phyloP scores from a whole-genome alignment of 129 eudicot genomes.

The Escallonia herrerae region DNA sequence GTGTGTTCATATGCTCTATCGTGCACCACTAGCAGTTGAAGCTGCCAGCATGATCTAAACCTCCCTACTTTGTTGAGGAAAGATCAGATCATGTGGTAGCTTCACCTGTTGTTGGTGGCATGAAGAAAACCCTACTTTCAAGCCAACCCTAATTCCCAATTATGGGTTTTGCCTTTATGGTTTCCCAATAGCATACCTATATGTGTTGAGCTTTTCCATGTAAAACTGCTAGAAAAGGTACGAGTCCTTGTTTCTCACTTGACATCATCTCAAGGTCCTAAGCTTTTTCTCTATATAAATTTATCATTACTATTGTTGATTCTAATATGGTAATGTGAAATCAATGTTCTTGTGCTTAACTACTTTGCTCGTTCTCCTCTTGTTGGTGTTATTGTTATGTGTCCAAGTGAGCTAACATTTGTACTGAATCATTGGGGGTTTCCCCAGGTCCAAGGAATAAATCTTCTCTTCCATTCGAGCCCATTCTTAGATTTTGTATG shows the following conservation, averaged over 20 bases:
- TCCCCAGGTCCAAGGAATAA: too few species aligned
- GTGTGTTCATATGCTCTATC: not conserved
- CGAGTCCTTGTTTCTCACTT: not conserved
- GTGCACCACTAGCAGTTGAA: slow-evolving; percentile 33
- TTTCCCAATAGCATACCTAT: not conserved
- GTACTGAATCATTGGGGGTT: too few species aligned
- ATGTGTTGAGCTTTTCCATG: not conserved
- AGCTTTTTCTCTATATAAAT: not conserved
- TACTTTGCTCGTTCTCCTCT: too few species aligned
- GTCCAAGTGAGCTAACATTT: too few species aligned
- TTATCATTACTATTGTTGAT: not conserved
- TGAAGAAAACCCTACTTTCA: slow-evolving; percentile 14
- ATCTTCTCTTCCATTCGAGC: too few species aligned
- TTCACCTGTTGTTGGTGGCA: slow-evolving; percentile 32
- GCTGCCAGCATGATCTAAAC: slow-evolving; percentile 57
- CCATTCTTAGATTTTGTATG: too few species aligned
- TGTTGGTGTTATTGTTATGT: too few species aligned
- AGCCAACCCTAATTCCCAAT: slow-evolving; percentile 4
- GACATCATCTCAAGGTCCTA: not conserved
- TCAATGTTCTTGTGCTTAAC: too few species aligned
- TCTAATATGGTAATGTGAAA: too few species aligned
- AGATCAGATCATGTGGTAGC: slow-evolving; percentile 48
- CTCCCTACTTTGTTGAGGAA: slow-evolving; percentile 19
- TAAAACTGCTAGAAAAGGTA: not conserved
- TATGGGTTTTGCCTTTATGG: too few species aligned